Evolutionary conservation across 371 early-diverging fungal genomes (phyloP).

Genomic region (Cokeromyces recurvatus): DNA sequence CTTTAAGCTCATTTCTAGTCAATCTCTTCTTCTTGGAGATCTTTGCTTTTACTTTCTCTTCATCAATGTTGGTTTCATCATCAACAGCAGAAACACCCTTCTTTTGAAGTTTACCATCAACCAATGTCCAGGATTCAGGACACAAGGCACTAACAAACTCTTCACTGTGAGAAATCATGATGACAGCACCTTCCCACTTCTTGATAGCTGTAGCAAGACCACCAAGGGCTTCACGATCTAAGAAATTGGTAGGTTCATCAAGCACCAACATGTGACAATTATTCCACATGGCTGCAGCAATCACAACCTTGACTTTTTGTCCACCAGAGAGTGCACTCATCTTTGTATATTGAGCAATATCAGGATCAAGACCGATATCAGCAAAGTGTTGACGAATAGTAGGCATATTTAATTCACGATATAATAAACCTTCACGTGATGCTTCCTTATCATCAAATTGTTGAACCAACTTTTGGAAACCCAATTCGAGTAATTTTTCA

Average conservation of each 20-base stretch:
- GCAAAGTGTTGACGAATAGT: constrained; percentile 58
- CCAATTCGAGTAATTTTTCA: constrained; percentile 65
- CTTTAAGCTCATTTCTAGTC: constrained; percentile 73
- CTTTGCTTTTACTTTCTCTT: constrained; percentile 55
- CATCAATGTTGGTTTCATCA: constrained; percentile 58
- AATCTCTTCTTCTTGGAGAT: constrained; percentile 81
- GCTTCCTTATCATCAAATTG: constrained; percentile 80
- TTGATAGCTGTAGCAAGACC: constrained; percentile 79
- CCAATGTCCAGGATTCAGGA: constrained; percentile 76
- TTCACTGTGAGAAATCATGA: constrained; percentile 84
- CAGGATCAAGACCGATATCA: constrained; percentile 78
- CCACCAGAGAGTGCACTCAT: constrained; percentile 78
- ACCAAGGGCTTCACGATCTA: constrained; percentile 86
- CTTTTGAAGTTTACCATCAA: constrained; percentile 51
- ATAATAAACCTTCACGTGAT: constrained; percentile 69
- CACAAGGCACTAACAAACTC: constrained; percentile 80
- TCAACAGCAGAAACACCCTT: constrained; percentile 56
- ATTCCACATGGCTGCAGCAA: constrained; percentile 82
- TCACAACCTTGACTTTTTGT: constrained; percentile 84
- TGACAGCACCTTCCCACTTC: constrained; percentile 79
- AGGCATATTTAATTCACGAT: constrained; percentile 63
- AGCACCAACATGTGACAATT: constrained; percentile 80
- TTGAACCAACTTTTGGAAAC: constrained; percentile 72
- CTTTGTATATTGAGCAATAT: constrained; percentile 71
- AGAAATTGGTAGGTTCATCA: constrained; percentile 87